Evolutionary conservation across 805 yeast genomes (phyloP).

Genomic region (Scheffersomyces stipitis): DNA sequence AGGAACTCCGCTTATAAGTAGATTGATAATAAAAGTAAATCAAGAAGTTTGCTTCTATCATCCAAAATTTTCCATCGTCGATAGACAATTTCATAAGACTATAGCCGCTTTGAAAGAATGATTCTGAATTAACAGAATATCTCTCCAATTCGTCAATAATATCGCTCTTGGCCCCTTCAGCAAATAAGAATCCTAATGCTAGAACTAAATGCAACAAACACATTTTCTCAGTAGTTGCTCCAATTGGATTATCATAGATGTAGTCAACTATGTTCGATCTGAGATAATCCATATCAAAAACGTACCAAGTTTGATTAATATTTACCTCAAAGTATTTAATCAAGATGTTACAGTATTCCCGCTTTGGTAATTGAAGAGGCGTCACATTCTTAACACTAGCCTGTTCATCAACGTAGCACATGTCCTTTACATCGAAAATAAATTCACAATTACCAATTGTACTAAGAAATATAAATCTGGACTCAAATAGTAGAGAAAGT

Average conservation of each 20-base stretch:
- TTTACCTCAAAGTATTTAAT: slow-evolving; percentile 29
- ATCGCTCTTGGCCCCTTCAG: slow-evolving; percentile 23
- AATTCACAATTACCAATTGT: slow-evolving; percentile 29
- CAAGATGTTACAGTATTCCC: slow-evolving; percentile 8
- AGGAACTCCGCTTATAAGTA: slow-evolving; percentile 33
- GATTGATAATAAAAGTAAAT: slow-evolving; percentile 37
- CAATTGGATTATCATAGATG: slow-evolving; percentile 29
- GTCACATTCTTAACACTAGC: slow-evolving; percentile 10
- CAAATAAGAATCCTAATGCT: slow-evolving; percentile 40
- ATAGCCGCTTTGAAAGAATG: slow-evolving; percentile 33
- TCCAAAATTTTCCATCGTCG: slow-evolving; percentile 39
- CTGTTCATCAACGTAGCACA: slow-evolving; percentile 34
- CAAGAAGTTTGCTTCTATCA: slow-evolving; percentile 38
- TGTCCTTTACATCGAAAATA: slow-evolving; percentile 34
- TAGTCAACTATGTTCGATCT: slow-evolving; percentile 19
- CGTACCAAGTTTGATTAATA: slow-evolving; percentile 36
- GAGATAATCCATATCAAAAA: slow-evolving; percentile 33
- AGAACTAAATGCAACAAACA: slow-evolving; percentile 37
- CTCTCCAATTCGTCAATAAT: slow-evolving; percentile 13
- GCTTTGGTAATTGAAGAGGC: slow-evolving; percentile 3
- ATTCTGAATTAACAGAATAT: slow-evolving; percentile 21
- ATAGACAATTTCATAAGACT: slow-evolving; percentile 22
- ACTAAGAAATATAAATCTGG: slow-evolving; percentile 32
- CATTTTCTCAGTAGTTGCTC: slow-evolving; percentile 19
- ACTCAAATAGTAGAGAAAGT: slow-evolving; percentile 36